phyloP scores from a whole-genome alignment of 352 stramenopile species.

The Phytophthora sp. region DNA sequence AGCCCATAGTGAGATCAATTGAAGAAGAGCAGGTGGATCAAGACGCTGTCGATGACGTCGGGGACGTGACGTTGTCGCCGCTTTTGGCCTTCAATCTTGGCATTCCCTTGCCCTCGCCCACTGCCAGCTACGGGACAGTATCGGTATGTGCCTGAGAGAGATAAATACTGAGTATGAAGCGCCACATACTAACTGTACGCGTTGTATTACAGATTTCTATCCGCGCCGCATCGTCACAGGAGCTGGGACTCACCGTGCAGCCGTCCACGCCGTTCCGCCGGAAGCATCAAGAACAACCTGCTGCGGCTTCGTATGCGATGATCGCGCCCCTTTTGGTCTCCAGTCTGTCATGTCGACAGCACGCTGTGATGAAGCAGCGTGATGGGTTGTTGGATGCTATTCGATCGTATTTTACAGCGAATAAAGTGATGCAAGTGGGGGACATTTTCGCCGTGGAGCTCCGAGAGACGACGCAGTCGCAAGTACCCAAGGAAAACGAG shows the following conservation, averaged over 20 bases:
- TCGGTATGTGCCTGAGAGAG: too few species aligned
- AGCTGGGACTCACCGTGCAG: slow-evolving; percentile 52
- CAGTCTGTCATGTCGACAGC: slow-evolving; percentile 64
- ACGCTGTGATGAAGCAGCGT: slow-evolving; percentile 59
- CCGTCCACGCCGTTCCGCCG: slow-evolving; percentile 43
- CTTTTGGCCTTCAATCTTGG: slow-evolving; percentile 82
- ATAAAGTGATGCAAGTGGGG: slow-evolving; percentile 67
- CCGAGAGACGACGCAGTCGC: slow-evolving; percentile 46
- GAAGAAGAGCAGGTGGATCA: background rate
- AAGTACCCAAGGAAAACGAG: slow-evolving; percentile 26
- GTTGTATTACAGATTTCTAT: slow-evolving; percentile 42
- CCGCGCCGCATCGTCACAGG: slow-evolving; percentile 41
- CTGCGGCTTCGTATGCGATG: slow-evolving; percentile 56
- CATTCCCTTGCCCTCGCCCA: slow-evolving; percentile 49
- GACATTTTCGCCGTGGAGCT: slow-evolving; percentile 76
- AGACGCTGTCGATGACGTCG: background rate
- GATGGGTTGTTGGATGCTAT: slow-evolving; percentile 69
- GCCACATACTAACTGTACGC: background rate
- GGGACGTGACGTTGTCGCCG: slow-evolving; percentile 57
- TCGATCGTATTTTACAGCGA: slow-evolving; percentile 58
- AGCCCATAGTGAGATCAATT: slow-evolving; percentile 10
- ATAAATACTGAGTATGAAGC: slow-evolving; percentile 7
- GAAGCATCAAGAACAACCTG: slow-evolving; percentile 60
- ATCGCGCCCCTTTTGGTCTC: slow-evolving; percentile 70
- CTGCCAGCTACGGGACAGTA: slow-evolving; percentile 26